Conservation (phyloP, 2,329 filamentous ascomycete genomes). For the Dothiorella sarmentorum region DNA sequence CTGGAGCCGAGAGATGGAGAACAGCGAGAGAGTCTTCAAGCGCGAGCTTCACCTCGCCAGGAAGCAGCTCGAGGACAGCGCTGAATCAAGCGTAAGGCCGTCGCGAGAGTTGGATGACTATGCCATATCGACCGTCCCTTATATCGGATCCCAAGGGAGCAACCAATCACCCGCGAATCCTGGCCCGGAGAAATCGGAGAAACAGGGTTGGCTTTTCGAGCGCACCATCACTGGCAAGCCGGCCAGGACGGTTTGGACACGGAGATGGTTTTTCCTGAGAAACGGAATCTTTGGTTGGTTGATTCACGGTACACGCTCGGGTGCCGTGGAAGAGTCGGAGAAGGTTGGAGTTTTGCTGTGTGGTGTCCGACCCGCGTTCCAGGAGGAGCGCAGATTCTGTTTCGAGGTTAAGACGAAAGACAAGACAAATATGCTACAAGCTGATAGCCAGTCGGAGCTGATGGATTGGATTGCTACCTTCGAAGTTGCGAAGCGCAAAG, state of each 20-base stretch:
- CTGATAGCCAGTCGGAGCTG: constrained; percentile 88
- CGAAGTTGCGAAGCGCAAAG: constrained; percentile 88
- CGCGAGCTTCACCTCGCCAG: constrained; percentile 75
- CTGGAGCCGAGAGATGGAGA: constrained; percentile 93
- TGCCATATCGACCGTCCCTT: constrained; percentile 82
- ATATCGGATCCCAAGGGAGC: constrained; percentile 63
- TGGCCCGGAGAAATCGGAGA: constrained; percentile 58
- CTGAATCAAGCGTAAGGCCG: constrained; percentile 68
- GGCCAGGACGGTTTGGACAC: constrained; percentile 81
- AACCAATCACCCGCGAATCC: constrained; percentile 52
- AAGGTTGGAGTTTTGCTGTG: constrained; percentile 94
- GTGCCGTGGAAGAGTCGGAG: constrained; percentile 90
- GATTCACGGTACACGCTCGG: constrained; percentile 71
- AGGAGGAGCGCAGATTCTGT: constrained; percentile 92
- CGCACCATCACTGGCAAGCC: constrained; percentile 82
- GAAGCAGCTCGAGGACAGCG: constrained; percentile 75
- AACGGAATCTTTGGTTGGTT: constrained; percentile 96
- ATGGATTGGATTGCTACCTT: constrained; percentile 93
- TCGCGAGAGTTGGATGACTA: constrained; percentile 94
- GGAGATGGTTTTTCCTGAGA: constrained; percentile 93
- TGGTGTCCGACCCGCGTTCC: constrained; percentile 83
- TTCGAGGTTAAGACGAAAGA: constrained; percentile 99
- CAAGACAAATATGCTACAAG: constrained; percentile 81
- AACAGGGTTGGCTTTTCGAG: constrained; percentile 92
- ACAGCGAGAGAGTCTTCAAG: constrained; percentile 77